Base-by-base conservation (phyloP, 2,329 filamentous ascomycete species). In the Aspergillus novoparasiticus region DNA sequence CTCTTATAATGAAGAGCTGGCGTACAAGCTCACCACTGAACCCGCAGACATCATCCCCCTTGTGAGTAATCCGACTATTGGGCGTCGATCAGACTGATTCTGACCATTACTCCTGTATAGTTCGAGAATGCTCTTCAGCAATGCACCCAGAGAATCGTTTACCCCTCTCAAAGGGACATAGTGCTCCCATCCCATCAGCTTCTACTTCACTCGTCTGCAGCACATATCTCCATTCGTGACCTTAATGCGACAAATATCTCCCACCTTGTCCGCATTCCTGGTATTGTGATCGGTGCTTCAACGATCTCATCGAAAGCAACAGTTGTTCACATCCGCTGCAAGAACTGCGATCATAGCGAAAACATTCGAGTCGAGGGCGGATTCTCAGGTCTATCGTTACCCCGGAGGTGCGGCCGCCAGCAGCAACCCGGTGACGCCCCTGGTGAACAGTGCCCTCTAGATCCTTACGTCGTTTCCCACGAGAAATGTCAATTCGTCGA, bases 221-320 rank as follows among this genome's bases (percentile, higher is more conserved):
- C 94, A 58, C 89, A 96, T 76, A 93, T 94, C 34, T 95, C 94
- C 0, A 98, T 99, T 71, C 91, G 95, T 68, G 93, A 97, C 69
- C 86, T 99, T 45, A 95, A 96, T 72, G 96, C 95, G 10, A 90
- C 91, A 66, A 94, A 93, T 67, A 96, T 99, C 69, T 93, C 94
- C 6, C 90, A 93, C 70, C 89, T 99, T n/a, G 94, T 99, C 45
- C 89, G 94, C 61, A 96, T 99, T 62, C 95, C 95, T 0, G 96
- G 95, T 57, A 99, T 99, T 68, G 93, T 99, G 64, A 99, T 99
- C 68, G 94, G 95, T 54, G 95, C 95, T 54, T 97, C 94, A 1
- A 96, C 96, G 21, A 90, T 98, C 78, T 97, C 94, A 2, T 98
- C 94, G 14, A 98, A 99, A 82, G 93, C 95, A 6, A 97, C 93